Evolutionary conservation across 1,139 yeast genomes (phyloP).

Genomic region (Sugiyamaella novakii): DNA sequence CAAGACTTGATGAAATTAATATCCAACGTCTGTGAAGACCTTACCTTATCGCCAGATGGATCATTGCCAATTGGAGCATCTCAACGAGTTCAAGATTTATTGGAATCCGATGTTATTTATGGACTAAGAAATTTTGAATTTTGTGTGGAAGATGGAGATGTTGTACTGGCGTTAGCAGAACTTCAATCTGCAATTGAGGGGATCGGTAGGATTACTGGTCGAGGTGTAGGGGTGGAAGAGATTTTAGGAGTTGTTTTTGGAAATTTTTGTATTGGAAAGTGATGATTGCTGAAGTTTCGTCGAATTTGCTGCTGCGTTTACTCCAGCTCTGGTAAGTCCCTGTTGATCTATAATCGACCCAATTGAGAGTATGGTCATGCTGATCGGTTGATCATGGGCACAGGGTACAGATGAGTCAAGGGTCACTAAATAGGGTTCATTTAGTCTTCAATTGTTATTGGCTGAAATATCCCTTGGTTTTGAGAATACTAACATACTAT

Average conservation of each 20-base stretch:
- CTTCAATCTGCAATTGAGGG: constrained; percentile 78
- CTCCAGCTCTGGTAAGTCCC: too few species aligned
- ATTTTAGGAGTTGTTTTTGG: constrained; percentile 88
- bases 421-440: too few species aligned
- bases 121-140: constrained; percentile 64
- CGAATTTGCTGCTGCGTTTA: too few species aligned
- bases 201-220: constrained; percentile 89
- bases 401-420: neutral
- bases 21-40: constrained; percentile 49
- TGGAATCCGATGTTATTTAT: constrained; percentile 68
- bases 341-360: too few species aligned
- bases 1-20: constrained; percentile 46
- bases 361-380: neutral
- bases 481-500: too few species aligned
- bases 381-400: neutral
- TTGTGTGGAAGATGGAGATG: constrained; percentile 55
- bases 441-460: too few species aligned
- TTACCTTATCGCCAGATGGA: constrained; percentile 35
- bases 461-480: too few species aligned
- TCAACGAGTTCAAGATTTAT: constrained; percentile 69
- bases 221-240: constrained; percentile 86
- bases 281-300: too few species aligned
- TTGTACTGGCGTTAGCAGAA: constrained; percentile 80
- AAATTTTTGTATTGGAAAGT: constrained; percentile 92
- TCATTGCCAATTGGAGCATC: constrained; percentile 56